These are phyloP conservation scores for Fulvia fulva DNA, from an alignment of 2,329 filamentous ascomycete genomes.

Conservation along the genomic window DNA sequence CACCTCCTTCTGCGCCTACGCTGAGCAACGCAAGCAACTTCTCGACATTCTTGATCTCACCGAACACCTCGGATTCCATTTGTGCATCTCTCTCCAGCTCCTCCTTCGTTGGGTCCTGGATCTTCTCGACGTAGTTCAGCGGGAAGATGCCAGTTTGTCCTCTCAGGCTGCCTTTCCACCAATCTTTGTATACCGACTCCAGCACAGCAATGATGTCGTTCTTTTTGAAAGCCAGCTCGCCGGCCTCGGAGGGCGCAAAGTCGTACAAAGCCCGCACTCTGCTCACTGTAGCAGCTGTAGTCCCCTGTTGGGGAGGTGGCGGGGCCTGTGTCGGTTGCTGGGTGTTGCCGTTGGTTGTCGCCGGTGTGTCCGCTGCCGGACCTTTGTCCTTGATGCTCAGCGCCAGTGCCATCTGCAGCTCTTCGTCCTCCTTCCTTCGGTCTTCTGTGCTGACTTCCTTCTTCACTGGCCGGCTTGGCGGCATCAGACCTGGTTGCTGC, in stretches of 20 bases:
- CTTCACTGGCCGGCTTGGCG: constrained; percentile 87
- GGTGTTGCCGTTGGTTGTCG: constrained; percentile 28
- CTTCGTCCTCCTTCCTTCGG: constrained; percentile 92
- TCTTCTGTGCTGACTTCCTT: constrained; percentile 84
- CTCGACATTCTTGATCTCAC: constrained; percentile 72
- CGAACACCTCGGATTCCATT: constrained; percentile 82
- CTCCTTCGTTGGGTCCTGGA: constrained; percentile 88
- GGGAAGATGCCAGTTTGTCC: constrained; percentile 98
- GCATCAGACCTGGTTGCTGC: constrained; percentile 72
- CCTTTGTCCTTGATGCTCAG: constrained; percentile 86
- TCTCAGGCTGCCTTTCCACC: constrained; percentile 95
- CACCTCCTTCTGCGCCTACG: constrained; percentile 57
- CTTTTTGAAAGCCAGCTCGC: constrained; percentile 93
- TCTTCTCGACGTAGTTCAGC: constrained; percentile 96
- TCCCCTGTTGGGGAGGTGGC: constrained; percentile 57
- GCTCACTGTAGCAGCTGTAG: constrained; percentile 93
- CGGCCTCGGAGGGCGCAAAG: constrained; percentile 88
- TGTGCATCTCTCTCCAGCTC: constrained; percentile 93
- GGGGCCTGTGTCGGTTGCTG: constrained; percentile 37
- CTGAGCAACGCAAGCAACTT: constrained; percentile 85
- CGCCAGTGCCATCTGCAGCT: constrained; percentile 91
- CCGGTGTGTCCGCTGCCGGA: constrained; percentile 30
- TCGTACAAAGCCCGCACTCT: constrained; percentile 90
- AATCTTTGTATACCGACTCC: constrained; percentile 98
- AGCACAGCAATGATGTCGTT: constrained; percentile 96